Evolutionary conservation across 1,139 yeast genomes (phyloP).

Genomic region (Saccharomyces uvarum): DNA sequence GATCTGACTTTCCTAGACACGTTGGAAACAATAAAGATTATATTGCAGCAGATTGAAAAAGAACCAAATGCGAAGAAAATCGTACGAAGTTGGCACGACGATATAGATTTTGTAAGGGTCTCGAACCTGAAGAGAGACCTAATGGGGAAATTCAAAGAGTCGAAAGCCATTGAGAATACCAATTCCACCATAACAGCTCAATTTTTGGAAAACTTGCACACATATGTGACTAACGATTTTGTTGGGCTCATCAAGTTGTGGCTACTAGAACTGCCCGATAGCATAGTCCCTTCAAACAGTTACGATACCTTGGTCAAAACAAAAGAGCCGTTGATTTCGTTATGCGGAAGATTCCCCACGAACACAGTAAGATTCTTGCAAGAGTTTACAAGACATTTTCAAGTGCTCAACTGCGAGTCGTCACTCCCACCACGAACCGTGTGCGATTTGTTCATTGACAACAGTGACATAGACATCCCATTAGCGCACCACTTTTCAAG

Average conservation of each 20-base stretch:
- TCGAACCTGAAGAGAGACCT: conserved; percentile 18
- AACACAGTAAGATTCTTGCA: neutral
- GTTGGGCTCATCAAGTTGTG: conserved; percentile 29
- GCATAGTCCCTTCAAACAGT: conserved; percentile 30
- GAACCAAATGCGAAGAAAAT: conserved; percentile 2
- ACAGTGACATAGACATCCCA: conserved; percentile 10
- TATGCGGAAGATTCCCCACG: neutral
- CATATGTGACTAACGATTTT: conserved; percentile 11
- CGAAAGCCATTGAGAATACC: conserved; percentile 1
- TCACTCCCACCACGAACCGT: conserved; percentile 7
- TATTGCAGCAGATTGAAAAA: conserved; percentile 4
- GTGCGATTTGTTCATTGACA: neutral
- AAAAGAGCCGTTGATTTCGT: neutral
- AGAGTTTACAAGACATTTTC: neutral
- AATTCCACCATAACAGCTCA: neutral
- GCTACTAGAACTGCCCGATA: conserved; percentile 33
- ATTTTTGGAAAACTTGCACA: neutral
- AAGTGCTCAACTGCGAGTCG: neutral
- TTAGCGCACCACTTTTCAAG: conserved; percentile 16
- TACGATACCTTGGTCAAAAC: conserved; percentile 20
- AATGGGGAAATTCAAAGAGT: conserved; percentile 5
- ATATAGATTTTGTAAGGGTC: conserved; percentile 14
- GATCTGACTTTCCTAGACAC: conserved; percentile 1
- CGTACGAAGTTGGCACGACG: conserved; percentile 11
- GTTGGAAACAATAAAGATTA: conserved; percentile 4